phyloP scores from a whole-genome alignment of 257 asterid genomes.

The Solanum pimpinellifolium region DNA sequence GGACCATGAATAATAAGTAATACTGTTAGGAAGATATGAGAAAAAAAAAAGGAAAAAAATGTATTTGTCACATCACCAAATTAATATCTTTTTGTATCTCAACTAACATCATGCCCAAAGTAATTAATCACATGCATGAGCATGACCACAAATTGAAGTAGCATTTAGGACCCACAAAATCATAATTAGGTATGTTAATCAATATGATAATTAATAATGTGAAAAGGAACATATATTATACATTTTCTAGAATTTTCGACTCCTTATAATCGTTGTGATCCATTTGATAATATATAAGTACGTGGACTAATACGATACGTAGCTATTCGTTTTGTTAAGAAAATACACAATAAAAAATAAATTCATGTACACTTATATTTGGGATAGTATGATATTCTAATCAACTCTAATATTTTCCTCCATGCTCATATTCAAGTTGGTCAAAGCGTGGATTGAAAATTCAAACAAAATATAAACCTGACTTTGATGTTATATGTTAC shows the following conservation, averaged over 20 bases:
- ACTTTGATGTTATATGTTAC: neutral
- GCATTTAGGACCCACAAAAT: neutral
- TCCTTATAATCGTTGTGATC: neutral
- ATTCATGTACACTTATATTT: neutral
- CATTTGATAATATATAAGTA: neutral
- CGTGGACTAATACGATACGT: neutral
- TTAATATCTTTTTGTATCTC: neutral
- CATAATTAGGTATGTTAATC: neutral
- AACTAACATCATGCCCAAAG: neutral
- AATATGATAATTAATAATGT: neutral
- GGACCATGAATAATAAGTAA: neutral
- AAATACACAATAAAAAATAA: no score
- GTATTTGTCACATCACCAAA: neutral
- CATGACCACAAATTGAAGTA: neutral
- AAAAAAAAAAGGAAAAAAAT: neutral
- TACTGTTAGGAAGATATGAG: neutral
- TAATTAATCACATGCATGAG: neutral
- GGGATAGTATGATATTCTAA: neutral
- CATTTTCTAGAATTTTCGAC: neutral
- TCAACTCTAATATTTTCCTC: neutral
- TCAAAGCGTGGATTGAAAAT: neutral
- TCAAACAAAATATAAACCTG: accelerated
- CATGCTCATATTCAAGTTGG: neutral
- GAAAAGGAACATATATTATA: neutral
- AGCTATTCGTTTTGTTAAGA: neutral